Evolutionary conservation across 2,329 filamentous ascomycete species (phyloP).

Genomic region (Dothideomycetes sp.): DNA sequence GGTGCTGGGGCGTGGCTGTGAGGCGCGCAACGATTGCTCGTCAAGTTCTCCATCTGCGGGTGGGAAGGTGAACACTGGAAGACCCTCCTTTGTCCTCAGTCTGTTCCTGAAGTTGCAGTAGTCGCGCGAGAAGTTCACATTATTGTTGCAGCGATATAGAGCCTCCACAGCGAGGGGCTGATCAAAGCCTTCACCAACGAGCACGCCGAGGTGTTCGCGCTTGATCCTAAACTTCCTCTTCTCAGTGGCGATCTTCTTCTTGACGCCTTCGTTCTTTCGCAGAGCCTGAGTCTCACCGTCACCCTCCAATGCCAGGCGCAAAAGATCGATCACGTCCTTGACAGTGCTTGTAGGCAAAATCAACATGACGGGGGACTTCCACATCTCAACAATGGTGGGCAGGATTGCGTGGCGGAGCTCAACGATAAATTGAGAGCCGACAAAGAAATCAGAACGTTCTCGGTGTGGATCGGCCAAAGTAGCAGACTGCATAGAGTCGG

Average conservation of each 20-base stretch:
- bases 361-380: slow-evolving; percentile 76
- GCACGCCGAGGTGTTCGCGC: slow-evolving; percentile 29
- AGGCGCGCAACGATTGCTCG: slow-evolving; percentile 3
- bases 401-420: slow-evolving; percentile 74
- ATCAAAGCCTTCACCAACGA: slow-evolving; percentile 42
- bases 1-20: background rate
- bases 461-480: slow-evolving; percentile 43
- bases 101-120: slow-evolving; percentile 36
- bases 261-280: slow-evolving; percentile 50
- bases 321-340: slow-evolving; percentile 69
- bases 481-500: slow-evolving; percentile 59
- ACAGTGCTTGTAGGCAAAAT: slow-evolving; percentile 67
- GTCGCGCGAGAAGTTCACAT: slow-evolving; percentile 48
- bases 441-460: slow-evolving; percentile 49
- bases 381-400: slow-evolving; percentile 64
- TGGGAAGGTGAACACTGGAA: slow-evolving; percentile 36
- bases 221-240: slow-evolving; percentile 42
- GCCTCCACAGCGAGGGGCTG: slow-evolving; percentile 63
- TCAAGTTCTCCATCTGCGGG: slow-evolving; percentile 15
- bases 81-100: background rate
- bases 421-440: slow-evolving; percentile 66
- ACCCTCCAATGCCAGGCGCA: slow-evolving; percentile 66
- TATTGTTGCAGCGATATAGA: slow-evolving; percentile 70
- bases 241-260: slow-evolving; percentile 31
- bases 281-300: slow-evolving; percentile 61